Base-by-base conservation (phyloP, 2,329 filamentous ascomycete genomes). In the Hypoxylon sp. region DNA sequence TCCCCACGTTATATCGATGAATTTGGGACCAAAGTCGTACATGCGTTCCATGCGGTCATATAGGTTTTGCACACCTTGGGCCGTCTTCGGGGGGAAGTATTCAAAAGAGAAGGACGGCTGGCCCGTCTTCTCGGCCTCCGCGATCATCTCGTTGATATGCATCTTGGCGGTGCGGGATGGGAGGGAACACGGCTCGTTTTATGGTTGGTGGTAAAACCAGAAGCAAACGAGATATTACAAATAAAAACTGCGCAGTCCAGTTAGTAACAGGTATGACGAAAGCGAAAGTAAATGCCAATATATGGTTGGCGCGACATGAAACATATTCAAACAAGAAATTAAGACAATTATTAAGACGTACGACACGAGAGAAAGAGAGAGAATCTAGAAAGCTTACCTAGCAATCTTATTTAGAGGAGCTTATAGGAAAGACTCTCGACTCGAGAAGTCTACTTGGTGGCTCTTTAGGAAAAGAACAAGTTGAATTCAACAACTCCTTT, bases 31-130 rank as follows among this genome's bases (percentile, higher is more conserved):
- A 71, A 97, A 89, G 77, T 91, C 89, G 82, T 97, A 94, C 96
- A 99, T 99, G 82, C 94, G 94, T 83, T 99, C 96, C 93, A 99
- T 98, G 75, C 96, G 93, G 76, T 99, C 96, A 86, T 99, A 99
- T 65, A 99, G 90, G 81, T 99, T 99, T 84, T 99, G 96, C 11
- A 99, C 95, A 86, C 96, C 96, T 83, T 96, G 93, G 10, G 93
- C 92, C 6, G 96, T 99, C 85, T 99, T 99, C 42, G 96, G 96
- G 56, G 96, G 96, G 83, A 99, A 99, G 86, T 97, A 99, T 82
- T 99, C 96, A 85, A 99, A 99, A 67, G 96, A 99, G 86, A 98
- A 98, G 78, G 94, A 96, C 64, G 94, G 92, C 77, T 92, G 88
- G 79, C 90, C 90, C 77, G 91, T 89, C 83, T 88, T 87, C 82